Base-by-base conservation (phyloP, 306 rosid species). In the Malus sieversii region DNA sequence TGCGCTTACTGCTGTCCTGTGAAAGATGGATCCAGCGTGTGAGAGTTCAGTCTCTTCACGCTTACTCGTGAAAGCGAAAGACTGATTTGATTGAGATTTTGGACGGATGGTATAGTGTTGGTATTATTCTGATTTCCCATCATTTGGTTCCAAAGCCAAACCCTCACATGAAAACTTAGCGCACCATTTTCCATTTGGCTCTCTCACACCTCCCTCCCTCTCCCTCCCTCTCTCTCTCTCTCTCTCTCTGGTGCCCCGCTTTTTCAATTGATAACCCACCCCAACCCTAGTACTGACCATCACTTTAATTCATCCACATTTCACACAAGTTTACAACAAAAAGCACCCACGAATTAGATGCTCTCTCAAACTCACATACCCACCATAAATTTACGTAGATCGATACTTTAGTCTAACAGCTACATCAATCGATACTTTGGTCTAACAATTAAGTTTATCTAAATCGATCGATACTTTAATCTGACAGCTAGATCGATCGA, bases 1-100 rank as follows among this genome's bases (percentile, higher is more conserved):
- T 5, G 6, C 8, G 8, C 55, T 51, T 7, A 15, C 16, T 18
- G 3, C 55, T 1, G 2, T 48, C 20, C 53, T 48, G 7, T 48
- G 13, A 44, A 10, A 10, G 45, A 42, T 14, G 16, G 53, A 48
- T 35, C 40, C 7, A 14, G 2, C 1, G 12, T 2, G 25, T 6
- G 64, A 79, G 88, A 88, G 88, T 90, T 83, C 63, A 66, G 88
- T 86, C 83, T 86, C 70, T 66, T 83, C 88, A 86, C 92, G 91
- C 81, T 71, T 81, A 51, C 40, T 79, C 71, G 73, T 78, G 89
- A 90, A 40, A 64, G 75, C 3, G 88, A 83, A 51, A 42, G 78
- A 22, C 61, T 65, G 81, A 80, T 81, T 79, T 86, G 92, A 88
- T 68, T 46, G 69, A 53, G 19, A 62, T 3, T 13, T 51, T 75